Evolutionary conservation across 148 eudicot genomes (phyloP).

Genomic region (Suaeda aralocaspica): DNA sequence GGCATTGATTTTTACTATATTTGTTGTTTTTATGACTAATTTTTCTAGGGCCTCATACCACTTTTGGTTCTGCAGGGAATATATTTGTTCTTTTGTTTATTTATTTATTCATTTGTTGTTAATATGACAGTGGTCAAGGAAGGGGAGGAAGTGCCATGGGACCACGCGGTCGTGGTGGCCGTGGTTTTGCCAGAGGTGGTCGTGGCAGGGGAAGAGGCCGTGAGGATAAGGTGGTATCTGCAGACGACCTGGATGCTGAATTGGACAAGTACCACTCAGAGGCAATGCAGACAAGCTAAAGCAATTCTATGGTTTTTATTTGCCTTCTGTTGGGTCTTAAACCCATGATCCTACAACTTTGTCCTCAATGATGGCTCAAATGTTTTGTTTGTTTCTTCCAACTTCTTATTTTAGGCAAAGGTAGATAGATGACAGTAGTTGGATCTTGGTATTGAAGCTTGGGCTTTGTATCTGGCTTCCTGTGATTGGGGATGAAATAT

Average conservation of each 20-base stretch:
- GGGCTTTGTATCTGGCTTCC: slow-evolving; percentile 28
- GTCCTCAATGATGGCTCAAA: slow-evolving; percentile 28
- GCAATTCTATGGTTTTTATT: slow-evolving; percentile 15
- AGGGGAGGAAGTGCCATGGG: slow-evolving; percentile 62
- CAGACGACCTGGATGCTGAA: slow-evolving; percentile 91
- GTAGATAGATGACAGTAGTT: slow-evolving; percentile 30
- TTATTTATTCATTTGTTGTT: slow-evolving; percentile 3
- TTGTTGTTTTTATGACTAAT: background rate
- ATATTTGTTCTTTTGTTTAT: background rate
- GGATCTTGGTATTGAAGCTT: slow-evolving; percentile 36
- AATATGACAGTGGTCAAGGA: slow-evolving; percentile 65
- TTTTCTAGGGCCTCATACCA: background rate
- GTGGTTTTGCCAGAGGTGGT: slow-evolving; percentile 52
- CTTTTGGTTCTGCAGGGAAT: background rate
- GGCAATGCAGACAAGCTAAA: slow-evolving; percentile 61
- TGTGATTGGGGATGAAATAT: slow-evolving; percentile 23
- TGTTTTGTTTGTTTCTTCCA: slow-evolving; percentile 31
- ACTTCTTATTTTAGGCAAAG: slow-evolving; percentile 31
- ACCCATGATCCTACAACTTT: slow-evolving; percentile 21
- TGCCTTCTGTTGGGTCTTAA: slow-evolving; percentile 18
- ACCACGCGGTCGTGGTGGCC: slow-evolving; percentile 49
- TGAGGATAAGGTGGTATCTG: slow-evolving; percentile 67
- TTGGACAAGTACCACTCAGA: slow-evolving; percentile 81
- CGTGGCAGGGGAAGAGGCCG: slow-evolving; percentile 61
- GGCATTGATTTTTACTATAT: background rate